phyloP scores from a whole-genome alignment of 345 rosid genomes.

The Hibiscus tridactylites region DNA sequence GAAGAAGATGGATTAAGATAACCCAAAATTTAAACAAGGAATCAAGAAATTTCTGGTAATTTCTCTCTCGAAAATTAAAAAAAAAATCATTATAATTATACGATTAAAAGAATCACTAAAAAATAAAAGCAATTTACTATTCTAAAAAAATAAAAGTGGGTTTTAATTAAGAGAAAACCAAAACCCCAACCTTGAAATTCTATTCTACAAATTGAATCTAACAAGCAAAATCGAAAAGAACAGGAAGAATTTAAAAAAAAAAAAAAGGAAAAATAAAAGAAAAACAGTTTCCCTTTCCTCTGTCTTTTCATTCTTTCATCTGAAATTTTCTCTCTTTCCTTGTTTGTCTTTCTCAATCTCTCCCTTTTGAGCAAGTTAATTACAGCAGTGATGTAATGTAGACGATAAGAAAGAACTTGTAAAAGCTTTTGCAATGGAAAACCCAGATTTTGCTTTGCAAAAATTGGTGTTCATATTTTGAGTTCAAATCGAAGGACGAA shows the following conservation, averaged over 20 bases:
- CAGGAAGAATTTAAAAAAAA: neutral
- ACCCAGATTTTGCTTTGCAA: conserved; percentile 13
- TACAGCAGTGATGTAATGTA: neutral
- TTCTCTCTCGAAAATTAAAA: too few relatives aligned
- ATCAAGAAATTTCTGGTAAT: too few relatives aligned
- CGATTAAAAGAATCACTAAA: neutral
- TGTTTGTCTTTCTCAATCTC: neutral
- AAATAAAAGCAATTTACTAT: neutral
- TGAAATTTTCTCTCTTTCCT: neutral
- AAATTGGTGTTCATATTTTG: conserved; percentile 20
- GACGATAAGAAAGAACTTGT: neutral
- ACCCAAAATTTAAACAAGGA: too few relatives aligned
- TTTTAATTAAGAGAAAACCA: conserved; percentile 1
- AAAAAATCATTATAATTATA: neutral
- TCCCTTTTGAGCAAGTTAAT: conserved; percentile 4
- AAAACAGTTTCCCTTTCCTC: neutral
- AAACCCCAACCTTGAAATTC: neutral
- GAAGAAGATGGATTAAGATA: too few relatives aligned
- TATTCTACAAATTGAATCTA: neutral
- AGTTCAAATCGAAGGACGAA: conserved; percentile 10
- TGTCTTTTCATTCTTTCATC: too few relatives aligned
- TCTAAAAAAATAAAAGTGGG: neutral
- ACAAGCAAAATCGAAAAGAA: neutral
- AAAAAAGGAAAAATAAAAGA: neutral
- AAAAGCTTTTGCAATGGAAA: neutral